Evolutionary conservation across 1,284 basidiomycete species (phyloP), one percentile per base, ranked within the genome.

Genomic region (Pterula multifida): DNA sequence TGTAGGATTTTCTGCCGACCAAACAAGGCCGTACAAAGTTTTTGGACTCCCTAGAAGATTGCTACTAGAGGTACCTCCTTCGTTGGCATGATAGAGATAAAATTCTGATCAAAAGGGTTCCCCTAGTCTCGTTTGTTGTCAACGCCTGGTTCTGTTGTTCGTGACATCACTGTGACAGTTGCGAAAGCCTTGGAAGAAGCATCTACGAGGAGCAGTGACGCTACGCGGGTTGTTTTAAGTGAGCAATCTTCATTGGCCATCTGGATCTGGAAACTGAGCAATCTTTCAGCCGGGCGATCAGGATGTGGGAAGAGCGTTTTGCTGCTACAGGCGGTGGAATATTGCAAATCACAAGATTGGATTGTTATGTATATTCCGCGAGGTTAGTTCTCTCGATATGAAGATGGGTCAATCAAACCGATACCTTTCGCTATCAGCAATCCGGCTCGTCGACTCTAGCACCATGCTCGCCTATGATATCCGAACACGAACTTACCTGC

Each of bases 331-430:
- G 74, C 83, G 0, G 79, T 90, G 0, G 74, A 87, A 26, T 85
- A 92, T 55, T 84, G 83, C 13, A 60, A 78, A 21, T 70, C 78
- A 12, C 76, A 78, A 24, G 76, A 78, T 13, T 96, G 89, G 87
- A 73, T 95, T 35, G 89, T 94, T 23, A 65, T 96, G 44, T 97
- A 95, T 63, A 75, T 92, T n/a, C 91, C 93, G 2, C 71, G 82
- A 66, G 79, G 87, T 88, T 42, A 32, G 72, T 54, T 2, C 12
- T 35, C 25, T 12, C 15, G 21, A n/a, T n/a, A 47, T 24, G 23
- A 32, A 19, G 47, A 3, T 35, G 44, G 2, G 32, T 35, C 49
- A 22, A 47, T 26, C 44, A 50, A 26, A 23, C 32, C 22, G 13
- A 32, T 47, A 45, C 19, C 39, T 3, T 26, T 36, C 15, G 6